Evolutionary conservation across 495 filamentous ascomycete genomes (phyloP), one percentile per base, ranked within the genome.

Genomic region (Hypoxylon intermedium): DNA sequence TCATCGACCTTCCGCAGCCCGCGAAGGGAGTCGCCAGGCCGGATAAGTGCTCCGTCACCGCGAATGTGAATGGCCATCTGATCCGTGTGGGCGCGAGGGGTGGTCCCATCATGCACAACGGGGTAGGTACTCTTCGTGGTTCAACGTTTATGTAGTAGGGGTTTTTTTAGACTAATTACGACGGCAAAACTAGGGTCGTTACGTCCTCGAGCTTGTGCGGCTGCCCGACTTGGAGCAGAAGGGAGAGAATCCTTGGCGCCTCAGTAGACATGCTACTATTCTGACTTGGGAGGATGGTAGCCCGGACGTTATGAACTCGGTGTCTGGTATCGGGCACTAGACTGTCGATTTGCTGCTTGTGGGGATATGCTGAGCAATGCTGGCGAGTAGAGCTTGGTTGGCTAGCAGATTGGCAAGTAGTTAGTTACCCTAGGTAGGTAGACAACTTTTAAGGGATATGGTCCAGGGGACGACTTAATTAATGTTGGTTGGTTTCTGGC

Each of bases 231-330:
- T 73, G 1, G 71, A 73, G 51, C 11, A 46, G 9, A 50, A 65
- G 26, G 69, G 67, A 6, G 19, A 58, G 11, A 72, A 73, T 26
- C 69, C 69, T 0, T 73, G 69, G 71, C 51, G 71, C 2, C 61
- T 73, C 21, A 67, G 56, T 16, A 68, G 53, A 19, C 65, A 63
- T 5, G 34, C 9, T 9, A 47, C 53, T 5, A 11, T 48, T 7
- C 4, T 53, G 3, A 21, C 11, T 12, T 63, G 52, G 60, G 60
- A 63, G 16, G 60, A 57, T 47, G 60, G 60, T 0, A 63, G 33
- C 46, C 16, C 60, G 1, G 60, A 63, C 57, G 52, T 63, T 13
- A 63, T 63, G 60, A 37, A 13, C 1, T 21, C 18, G 24, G 40
- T 57, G 46, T 12, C 46, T 1, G n/a, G 23, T 9, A 41, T 63